Evolutionary conservation across 495 filamentous ascomycete species (phyloP), one percentile per base, ranked within the genome.

Genomic region (Trichoderma asperelloides): DNA sequence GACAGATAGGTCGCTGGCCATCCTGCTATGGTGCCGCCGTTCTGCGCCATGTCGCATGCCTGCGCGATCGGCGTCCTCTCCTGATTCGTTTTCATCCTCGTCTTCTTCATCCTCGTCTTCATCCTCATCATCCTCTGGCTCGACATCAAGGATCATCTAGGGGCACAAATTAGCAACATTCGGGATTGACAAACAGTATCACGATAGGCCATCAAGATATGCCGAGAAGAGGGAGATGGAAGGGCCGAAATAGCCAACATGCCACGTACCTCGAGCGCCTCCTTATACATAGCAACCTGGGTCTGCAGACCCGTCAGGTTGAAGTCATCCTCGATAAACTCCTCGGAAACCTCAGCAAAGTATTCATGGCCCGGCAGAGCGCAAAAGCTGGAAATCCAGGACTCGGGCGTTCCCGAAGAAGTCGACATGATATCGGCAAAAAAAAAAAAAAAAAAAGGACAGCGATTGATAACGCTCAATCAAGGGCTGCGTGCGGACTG

Each of bases 291-390:
- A 66, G 93, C 91, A 64, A 98, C 95, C 79, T 97, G 93, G 41
- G 86, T 90, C 78, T 96, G 91, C 68, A 98, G 83, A 27, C 95
- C 95, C 4, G 95, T 98, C 65, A 98, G 83, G 79, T 98, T 98
- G 81, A 98, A 98, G 75, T 98, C 95, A 87, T 98, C 95, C 77
- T 98, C 95, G 71, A 98, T 98, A 75, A 98, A 98, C 68, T 98
- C 95, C 78, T 98, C 95, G 25, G 91, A 93, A 51, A 98, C 93
- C 77, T 98, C 95, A 64, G 96, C 96, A 75, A 98, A 98, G 78
- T 98, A 98, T 75, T 98, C 95, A 75, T 98, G 95, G 66, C 95
- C 95, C 68, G 97, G 85, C 41, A 98, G 82, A 39, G 91, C 91
- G 80, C 95, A 98, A 77, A 97, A 98, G 63, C 92, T 94, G 65